These are phyloP conservation scores for Suillus sp. DNA, from an alignment of 768 basidiomycete species.

Conservation along the genomic window DNA sequence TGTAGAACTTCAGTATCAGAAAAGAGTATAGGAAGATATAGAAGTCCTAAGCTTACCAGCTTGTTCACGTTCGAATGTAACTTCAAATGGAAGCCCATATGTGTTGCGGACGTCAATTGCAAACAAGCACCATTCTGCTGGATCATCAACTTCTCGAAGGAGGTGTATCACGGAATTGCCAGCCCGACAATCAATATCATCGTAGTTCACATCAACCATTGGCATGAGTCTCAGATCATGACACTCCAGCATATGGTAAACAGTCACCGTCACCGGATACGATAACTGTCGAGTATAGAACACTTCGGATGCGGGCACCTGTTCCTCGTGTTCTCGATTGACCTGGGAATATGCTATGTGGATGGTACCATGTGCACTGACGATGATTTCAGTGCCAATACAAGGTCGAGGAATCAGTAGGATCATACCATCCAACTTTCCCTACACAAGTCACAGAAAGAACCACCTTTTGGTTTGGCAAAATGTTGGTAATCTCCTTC, in stretches of 20 bases:
- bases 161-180: conserved; percentile 23
- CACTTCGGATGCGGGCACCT: conserved; percentile 42
- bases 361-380: conserved; percentile 75
- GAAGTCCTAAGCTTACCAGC: conserved; percentile 46
- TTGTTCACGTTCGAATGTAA: conserved; percentile 69
- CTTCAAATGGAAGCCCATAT: conserved; percentile 90
- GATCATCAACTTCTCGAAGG: conserved; percentile 46
- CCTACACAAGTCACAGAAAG: conserved; percentile 78
- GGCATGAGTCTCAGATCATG: conserved; percentile 80
- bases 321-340: conserved; percentile 42
- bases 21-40: conserved; percentile 2
- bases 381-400: conserved; percentile 14
- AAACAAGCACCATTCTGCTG: conserved; percentile 81
- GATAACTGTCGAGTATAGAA: conserved; percentile 88
- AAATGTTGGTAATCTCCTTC: conserved; percentile 49
- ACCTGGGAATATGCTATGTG: conserved; percentile 83
- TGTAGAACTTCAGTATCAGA: conserved; percentile 24
- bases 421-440: conserved; percentile 86
- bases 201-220: conserved; percentile 35
- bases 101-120: conserved; percentile 90
- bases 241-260: conserved; percentile 94
- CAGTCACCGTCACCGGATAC: conserved; percentile 89
- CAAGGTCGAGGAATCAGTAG: background rate
- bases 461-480: conserved; percentile 69
- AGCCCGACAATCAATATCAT: conserved; percentile 24